phyloP scores from a whole-genome alignment of 345 rosid species.

The Boechera stricta region DNA sequence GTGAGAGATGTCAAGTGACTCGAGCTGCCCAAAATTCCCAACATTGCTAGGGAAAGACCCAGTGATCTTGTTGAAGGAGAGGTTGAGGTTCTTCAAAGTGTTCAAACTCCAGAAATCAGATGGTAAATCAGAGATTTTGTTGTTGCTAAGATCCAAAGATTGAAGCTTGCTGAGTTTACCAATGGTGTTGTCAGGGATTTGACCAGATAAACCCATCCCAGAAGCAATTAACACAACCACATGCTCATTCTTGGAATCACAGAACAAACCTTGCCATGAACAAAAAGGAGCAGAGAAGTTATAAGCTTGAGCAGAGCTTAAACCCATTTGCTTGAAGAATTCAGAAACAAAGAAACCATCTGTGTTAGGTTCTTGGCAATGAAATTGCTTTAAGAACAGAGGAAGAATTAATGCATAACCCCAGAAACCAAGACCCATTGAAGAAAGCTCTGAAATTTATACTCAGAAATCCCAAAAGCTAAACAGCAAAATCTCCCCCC shows the following conservation, averaged over 20 bases:
- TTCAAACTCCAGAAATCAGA: slow-evolving; percentile 90
- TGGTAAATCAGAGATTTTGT: slow-evolving; percentile 78
- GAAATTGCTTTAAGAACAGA: slow-evolving; percentile 57
- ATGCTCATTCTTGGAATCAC: slow-evolving; percentile 61
- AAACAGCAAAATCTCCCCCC: background rate
- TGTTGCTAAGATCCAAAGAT: slow-evolving; percentile 80
- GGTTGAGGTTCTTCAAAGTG: slow-evolving; percentile 68
- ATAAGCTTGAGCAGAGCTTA: slow-evolving; percentile 47
- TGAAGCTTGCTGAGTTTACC: slow-evolving; percentile 86
- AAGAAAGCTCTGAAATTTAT: slow-evolving; percentile 16
- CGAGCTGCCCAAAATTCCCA: slow-evolving; percentile 81
- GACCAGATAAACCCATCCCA: slow-evolving; percentile 70
- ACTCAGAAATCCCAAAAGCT: background rate
- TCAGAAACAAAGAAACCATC: slow-evolving; percentile 81
- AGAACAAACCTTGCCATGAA: slow-evolving; percentile 73
- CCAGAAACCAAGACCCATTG: slow-evolving; percentile 67
- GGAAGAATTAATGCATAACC: slow-evolving; percentile 62
- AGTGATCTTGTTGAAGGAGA: slow-evolving; percentile 74
- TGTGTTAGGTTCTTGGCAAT: slow-evolving; percentile 77
- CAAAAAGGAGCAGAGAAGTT: slow-evolving; percentile 68
- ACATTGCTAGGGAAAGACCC: slow-evolving; percentile 74
- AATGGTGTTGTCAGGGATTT: slow-evolving; percentile 80
- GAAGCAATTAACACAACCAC: slow-evolving; percentile 61
- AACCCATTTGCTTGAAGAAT: slow-evolving; percentile 68
- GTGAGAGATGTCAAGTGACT: slow-evolving; percentile 69